Evolutionary conservation across 2,329 filamentous ascomycete species (phyloP).

Genomic region (Paraconiothyrium sp.): DNA sequence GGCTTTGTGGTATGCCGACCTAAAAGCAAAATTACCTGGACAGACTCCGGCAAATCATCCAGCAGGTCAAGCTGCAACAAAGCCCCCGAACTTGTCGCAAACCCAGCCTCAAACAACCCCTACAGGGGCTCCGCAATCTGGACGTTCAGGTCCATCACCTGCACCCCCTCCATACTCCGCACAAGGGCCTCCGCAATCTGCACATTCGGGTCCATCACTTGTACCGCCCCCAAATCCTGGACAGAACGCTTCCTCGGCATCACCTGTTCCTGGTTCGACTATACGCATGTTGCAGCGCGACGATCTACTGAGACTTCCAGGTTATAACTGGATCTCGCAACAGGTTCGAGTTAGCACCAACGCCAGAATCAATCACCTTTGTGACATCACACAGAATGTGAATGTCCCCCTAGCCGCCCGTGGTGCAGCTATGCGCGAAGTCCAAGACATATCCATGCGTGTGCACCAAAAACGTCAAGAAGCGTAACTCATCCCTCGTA

Average conservation of each 20-base stretch:
- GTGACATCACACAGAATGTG: background rate
- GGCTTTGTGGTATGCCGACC: too few relatives aligned
- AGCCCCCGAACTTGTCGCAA: background rate
- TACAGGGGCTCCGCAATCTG: background rate
- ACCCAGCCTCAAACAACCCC: background rate
- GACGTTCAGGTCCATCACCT: background rate
- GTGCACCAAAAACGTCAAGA: background rate
- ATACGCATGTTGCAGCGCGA: background rate
- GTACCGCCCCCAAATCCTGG: background rate
- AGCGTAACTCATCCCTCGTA: background rate
- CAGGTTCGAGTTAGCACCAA: background rate
- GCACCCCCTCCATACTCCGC: background rate
- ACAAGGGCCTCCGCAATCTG: background rate
- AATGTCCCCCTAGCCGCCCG: background rate
- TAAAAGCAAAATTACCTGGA: background rate
- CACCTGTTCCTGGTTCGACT: background rate
- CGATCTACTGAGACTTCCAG: conserved; percentile 4
- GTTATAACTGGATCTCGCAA: conserved; percentile 2
- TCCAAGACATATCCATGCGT: background rate
- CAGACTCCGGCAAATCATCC: background rate
- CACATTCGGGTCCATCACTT: background rate
- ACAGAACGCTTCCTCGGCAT: background rate
- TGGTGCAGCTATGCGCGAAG: background rate
- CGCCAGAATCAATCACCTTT: background rate
- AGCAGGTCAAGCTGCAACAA: background rate